Base-by-base conservation (phyloP, 768 basidiomycete genomes). In the Russula ochroleuca region DNA sequence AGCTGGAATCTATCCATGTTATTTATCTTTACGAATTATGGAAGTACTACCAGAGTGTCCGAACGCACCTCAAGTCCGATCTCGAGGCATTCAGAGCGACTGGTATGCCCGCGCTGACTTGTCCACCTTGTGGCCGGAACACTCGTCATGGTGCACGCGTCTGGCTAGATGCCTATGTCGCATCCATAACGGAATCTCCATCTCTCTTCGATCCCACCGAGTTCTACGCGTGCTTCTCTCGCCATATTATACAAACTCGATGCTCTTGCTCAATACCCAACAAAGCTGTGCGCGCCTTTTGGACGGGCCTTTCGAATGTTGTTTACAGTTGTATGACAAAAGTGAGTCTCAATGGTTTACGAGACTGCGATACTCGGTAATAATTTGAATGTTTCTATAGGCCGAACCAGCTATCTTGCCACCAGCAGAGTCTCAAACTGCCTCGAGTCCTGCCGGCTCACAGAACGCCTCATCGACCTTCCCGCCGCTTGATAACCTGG, bases 1-100 rank as follows among this genome's bases (percentile, higher is more conserved):
- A 48, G n/a, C 35, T 61, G 1, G 52, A 37, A 31, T 9, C 5
- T 11, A 54, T 33, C 10, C 35, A 51, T 3, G 50, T 51, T 5
- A 40, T n/a, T 6, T 17, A 43, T 47, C 57, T 63, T 40, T 17
- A 47, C 15, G 57, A 54, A 40, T 57, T 63, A 11, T 57, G 54
- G 61, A 57, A 49, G 10, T 62, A 56, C 23, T 47, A 62, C 45
- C 25, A 41, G n/a, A 48, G 35, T 8, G 62, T 58, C 7, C 55
- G 14, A 19, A 25, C 13, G 2, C 1, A 15, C 11, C 57, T 63
- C 5, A 17, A 2, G 7, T 19, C 23, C 1, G 47, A 50, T n/a
- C 54, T 62, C 17, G 9, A 33, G 11, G 11, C 33, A 19, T 50
- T 50, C 21, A 35, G n/a, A 13, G 9, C 17, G 3, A 31, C 61